Evolutionary conservation across 306 rosid genomes (phyloP), one percentile per base, ranked within the genome.

Genomic region (Corylus avellana): DNA sequence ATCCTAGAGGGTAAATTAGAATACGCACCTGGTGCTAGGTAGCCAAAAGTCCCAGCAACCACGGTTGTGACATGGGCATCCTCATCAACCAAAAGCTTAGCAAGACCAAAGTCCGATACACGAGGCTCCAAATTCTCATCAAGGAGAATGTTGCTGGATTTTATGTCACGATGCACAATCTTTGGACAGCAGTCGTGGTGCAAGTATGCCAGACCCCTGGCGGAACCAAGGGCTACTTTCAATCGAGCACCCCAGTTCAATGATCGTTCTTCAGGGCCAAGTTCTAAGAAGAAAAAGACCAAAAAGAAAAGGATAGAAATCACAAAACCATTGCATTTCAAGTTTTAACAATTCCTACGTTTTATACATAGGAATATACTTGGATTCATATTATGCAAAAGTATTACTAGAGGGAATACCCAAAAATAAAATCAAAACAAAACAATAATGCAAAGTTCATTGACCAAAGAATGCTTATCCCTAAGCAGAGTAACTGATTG

Each of bases 1-100:
- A 58, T 8, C 12, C 64, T 3, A 20, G 25, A 12, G 16, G 64
- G 35, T 25, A n/a, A 58, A 59, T 42, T 29, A 46, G 35, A 58
- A 58, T 10, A 82, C 86, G 72, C 39, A 96, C 99, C 99, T 82
- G 99, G 99, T 66, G 99, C 98, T 77, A 96, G 80, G 80, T 93
- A 96, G 76, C 98, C 99, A 80, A 96, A 96, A 61, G 99, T 93
- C 72, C 99, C 99, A 70, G 99, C 99, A 53, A 96, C 99, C 66
- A 96, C 99, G 4, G 99, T 93, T 1, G 99, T 96, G 78, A 96
- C 92, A 82, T 96, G 98, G 25, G 99, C 88, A 78, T 93, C 97
- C 81, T 90, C 98, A 58, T 96, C 97, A 62, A 92, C 98, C 84
- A 93, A 87, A 77, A 96, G 97, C 84, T 93, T 93, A 66, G 97